Percentiles rank a stretch among this genome's conserved stretches.
These are phyloP conservation scores for Fusarium chaquense DNA, from an alignment of 2,329 filamentous ascomycete genomes.

Conservation along the genomic window DNA sequence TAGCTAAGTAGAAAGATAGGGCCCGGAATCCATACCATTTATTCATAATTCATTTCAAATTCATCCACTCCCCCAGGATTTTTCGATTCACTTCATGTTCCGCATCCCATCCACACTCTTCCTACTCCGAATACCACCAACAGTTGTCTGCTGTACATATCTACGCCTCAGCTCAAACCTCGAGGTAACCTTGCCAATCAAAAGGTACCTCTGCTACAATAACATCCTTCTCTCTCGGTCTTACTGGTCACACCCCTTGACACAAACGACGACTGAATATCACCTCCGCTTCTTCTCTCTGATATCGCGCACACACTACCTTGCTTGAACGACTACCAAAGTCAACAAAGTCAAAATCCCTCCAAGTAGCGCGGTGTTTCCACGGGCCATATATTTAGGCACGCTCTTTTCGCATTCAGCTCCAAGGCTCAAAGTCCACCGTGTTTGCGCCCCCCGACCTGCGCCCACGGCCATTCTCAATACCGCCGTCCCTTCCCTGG, in stretches of 20 bases:
- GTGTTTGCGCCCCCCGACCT: slow-evolving; percentile 24
- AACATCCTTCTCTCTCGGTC: slow-evolving; percentile 21
- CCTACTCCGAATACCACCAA: not conserved
- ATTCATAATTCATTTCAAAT: slow-evolving; percentile 18
- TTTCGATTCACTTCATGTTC: slow-evolving; percentile 19
- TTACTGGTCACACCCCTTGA: slow-evolving; percentile 33
- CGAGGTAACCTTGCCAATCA: slow-evolving; percentile 24
- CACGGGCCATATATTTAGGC: slow-evolving; percentile 19
- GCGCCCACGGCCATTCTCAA: slow-evolving; percentile 25
- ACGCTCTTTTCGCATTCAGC: slow-evolving; percentile 26
- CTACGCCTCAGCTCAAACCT: slow-evolving; percentile 29
- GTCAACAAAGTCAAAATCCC: slow-evolving; percentile 31
- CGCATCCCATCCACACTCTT: slow-evolving; percentile 15
- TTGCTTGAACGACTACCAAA: slow-evolving; percentile 7
- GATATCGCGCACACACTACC: slow-evolving; percentile 34
- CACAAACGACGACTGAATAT: slow-evolving; percentile 29
- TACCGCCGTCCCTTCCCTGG: slow-evolving; percentile 14
- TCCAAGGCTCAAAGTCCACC: slow-evolving; percentile 21
- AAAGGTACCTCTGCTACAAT: slow-evolving; percentile 6
- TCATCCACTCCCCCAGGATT: slow-evolving; percentile 32
- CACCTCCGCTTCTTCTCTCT: slow-evolving; percentile 26
- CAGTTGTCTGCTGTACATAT: slow-evolving; percentile 14
- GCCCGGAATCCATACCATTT: slow-evolving; percentile 11
- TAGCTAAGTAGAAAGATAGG: slow-evolving; percentile 12
- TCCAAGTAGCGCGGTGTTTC: slow-evolving; percentile 16